These are phyloP conservation scores for Fusarium illudens DNA, from an alignment of 2,329 filamentous ascomycete species.

Conservation along the genomic window DNA sequence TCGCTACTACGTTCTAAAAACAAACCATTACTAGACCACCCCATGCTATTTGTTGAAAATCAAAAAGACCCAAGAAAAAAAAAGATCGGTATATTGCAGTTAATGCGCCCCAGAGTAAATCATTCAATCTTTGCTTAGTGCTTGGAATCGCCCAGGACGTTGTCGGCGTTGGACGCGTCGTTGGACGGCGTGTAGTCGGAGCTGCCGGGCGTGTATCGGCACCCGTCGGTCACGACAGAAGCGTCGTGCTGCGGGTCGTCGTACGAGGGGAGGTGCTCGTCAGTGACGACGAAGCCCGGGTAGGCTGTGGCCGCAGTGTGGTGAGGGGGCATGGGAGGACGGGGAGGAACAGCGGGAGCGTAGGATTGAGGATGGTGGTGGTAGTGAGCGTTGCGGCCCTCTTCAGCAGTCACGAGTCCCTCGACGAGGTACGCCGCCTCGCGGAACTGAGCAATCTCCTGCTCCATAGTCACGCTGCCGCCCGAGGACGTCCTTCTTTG, in stretches of 20 bases:
- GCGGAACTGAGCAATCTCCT: slow-evolving; percentile 59
- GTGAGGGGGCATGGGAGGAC: slow-evolving; percentile 30
- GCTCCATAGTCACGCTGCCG: slow-evolving; percentile 52
- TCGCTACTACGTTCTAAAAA: neutral
- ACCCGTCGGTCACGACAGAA: slow-evolving; percentile 55
- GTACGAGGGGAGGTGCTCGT: slow-evolving; percentile 55
- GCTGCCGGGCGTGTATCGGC: slow-evolving; percentile 50
- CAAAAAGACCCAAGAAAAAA: slow-evolving; percentile 12
- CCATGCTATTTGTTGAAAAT: slow-evolving; percentile 12
- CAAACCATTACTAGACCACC: slow-evolving; percentile 1
- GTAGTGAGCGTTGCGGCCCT: slow-evolving; percentile 40
- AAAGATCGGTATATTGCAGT: slow-evolving; percentile 28
- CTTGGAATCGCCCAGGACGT: slow-evolving; percentile 39
- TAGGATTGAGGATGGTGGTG: slow-evolving; percentile 15
- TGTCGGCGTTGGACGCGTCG: slow-evolving; percentile 30
- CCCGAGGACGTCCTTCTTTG: slow-evolving; percentile 21
- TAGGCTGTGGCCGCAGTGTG: slow-evolving; percentile 32
- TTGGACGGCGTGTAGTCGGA: slow-evolving; percentile 37
- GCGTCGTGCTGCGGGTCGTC: slow-evolving; percentile 46
- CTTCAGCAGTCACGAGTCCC: slow-evolving; percentile 56
- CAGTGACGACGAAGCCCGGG: slow-evolving; percentile 28
- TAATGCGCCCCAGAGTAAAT: slow-evolving; percentile 13
- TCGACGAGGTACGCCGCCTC: slow-evolving; percentile 56
- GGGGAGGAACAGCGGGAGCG: slow-evolving; percentile 24
- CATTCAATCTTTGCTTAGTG: slow-evolving; percentile 24